A percentile compares a stretch with the other conserved stretches of the same genome.
Conservation (phyloP, 108 stramenopile genomes). For the Hondaea fermentalgiana region DNA sequence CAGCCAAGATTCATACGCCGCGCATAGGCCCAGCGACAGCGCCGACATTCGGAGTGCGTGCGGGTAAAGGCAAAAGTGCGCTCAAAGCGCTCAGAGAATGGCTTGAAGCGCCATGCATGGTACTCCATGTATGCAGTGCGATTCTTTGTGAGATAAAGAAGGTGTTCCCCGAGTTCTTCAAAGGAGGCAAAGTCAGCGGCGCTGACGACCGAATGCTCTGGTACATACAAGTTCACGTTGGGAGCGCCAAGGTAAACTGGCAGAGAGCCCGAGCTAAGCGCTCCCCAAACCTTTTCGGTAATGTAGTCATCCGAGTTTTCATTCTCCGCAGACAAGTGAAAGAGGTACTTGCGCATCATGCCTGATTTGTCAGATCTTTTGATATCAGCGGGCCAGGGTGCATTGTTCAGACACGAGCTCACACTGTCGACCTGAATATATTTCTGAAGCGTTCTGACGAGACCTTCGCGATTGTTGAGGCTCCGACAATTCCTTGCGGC, state of each 20-base stretch:
- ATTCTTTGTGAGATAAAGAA: neutral
- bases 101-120: neutral
- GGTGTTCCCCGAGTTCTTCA: neutral
- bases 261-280: constrained; percentile 53
- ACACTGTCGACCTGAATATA: constrained; percentile 54
- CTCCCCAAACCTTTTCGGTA: constrained; percentile 58
- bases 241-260: constrained; percentile 59
- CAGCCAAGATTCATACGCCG: neutral
- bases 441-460: constrained; percentile 41
- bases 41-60: neutral
- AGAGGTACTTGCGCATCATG: constrained; percentile 48
- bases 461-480: constrained; percentile 47
- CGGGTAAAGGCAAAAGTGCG: neutral
- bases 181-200: neutral
- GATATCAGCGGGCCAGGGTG: constrained; percentile 41
- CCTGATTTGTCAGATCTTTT: constrained; percentile 38
- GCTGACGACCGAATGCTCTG: neutral
- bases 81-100: neutral
- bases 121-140: neutral
- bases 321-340: constrained; percentile 60
- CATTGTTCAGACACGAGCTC: constrained; percentile 53
- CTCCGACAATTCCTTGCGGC: constrained; percentile 56
- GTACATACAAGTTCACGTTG: constrained; percentile 59
- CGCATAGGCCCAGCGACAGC: neutral
- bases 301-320: constrained; percentile 54